A percentile compares a stretch with the other conserved stretches of the same genome.
These are phyloP conservation scores for Gynostemma pentaphyllum DNA, from an alignment of 306 rosid species.

Conservation along the genomic window DNA sequence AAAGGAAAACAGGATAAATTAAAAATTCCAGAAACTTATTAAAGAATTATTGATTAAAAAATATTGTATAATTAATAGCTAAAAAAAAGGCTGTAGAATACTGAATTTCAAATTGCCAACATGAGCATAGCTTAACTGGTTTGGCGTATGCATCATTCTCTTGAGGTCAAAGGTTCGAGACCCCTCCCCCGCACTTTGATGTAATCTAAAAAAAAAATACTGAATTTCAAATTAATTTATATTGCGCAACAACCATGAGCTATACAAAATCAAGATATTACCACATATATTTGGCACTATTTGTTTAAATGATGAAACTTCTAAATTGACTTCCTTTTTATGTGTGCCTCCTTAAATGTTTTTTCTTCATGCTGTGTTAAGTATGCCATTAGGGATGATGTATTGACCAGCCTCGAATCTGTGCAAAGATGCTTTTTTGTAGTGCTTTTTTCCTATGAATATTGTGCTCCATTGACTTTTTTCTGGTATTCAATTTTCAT, in stretches of 20 bases:
- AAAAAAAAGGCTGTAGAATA: too few relatives aligned
- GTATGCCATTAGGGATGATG: background rate
- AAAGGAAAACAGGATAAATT: background rate
- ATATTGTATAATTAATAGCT: background rate
- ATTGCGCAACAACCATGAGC: background rate
- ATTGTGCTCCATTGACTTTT: constrained; percentile 2
- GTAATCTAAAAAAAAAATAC: too few relatives aligned
- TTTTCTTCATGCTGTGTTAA: background rate
- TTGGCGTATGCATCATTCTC: too few relatives aligned
- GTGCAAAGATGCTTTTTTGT: background rate
- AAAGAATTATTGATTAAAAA: background rate
- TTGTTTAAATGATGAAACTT: constrained; percentile 9
- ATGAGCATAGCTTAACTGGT: too few relatives aligned
- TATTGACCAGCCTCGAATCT: background rate
- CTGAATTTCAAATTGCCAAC: too few relatives aligned
- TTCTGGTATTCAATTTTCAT: background rate
- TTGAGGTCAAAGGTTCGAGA: too few relatives aligned
- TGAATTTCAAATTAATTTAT: background rate
- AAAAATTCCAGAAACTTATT: background rate
- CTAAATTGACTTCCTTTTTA: too few relatives aligned
- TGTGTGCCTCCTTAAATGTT: background rate
- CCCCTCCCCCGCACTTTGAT: too few relatives aligned
- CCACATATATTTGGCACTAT: background rate
- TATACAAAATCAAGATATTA: background rate
- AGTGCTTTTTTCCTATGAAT: background rate